Base-by-base conservation (phyloP, 1,139 yeast species). In the Pichia sp. region DNA sequence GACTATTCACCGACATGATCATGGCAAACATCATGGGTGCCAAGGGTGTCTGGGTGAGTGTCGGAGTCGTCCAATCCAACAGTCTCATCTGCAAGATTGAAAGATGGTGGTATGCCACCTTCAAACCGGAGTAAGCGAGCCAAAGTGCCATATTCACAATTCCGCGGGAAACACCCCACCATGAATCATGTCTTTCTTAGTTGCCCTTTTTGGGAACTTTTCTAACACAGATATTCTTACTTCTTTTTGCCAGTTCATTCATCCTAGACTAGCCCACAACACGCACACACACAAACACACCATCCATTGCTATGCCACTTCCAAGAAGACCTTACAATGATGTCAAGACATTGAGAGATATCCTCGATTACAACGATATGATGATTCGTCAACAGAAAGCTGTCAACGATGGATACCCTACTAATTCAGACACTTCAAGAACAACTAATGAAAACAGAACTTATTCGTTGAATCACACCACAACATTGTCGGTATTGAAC, bases 1-100 rank as follows among this genome's bases (percentile, higher is more conserved):
- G 99, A 34, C 72, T 93, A 34, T 81, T 90, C 67, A 93, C 99
- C 0, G 99, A 93, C 64, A 78, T 93, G 51, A 69, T 91, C 46
- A 87, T 93, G 96, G 97, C 97, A 18, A 91, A 91, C 58, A 74
- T 83, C 74, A 89, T 91, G 96, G 96, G 96, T 0, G 75, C 96
- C 0, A 79, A 81, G 68, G 88, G 94, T 0, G 75, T 89, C 6
- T 93, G 98, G 97, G 62, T 93, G 2, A 71, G 75, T 48, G 81
- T 81, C 43, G 97, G 97, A 3, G 96, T 90, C 2, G 72, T 73
- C 45, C 70, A 74, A 41, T 75, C 84, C 2, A 65, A 71, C 30
- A 73, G 77, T 48, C 40, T 72, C 14, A 73, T 81, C 38, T 82
- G 84, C 24, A 67, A 65, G 30, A 46, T 77, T n/a, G 88, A 82